Percentiles rank a stretch among this genome's conserved stretches.
phyloP scores from a whole-genome alignment of 2,329 filamentous ascomycete genomes.

The Leptosphaerulina australis region DNA sequence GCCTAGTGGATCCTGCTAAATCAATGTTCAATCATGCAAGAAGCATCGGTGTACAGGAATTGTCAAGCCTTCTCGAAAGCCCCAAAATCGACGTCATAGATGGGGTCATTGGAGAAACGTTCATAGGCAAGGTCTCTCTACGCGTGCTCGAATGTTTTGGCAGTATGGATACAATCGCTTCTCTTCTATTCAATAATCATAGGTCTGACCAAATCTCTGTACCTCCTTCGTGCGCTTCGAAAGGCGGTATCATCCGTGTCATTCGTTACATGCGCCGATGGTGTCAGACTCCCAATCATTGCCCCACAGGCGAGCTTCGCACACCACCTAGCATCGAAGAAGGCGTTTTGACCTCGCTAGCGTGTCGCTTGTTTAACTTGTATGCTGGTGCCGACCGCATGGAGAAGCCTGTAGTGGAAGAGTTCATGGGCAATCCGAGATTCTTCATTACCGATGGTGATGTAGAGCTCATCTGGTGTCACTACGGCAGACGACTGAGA shows the following conservation, averaged over 20 bases:
- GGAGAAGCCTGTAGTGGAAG: background rate
- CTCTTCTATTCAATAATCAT: background rate
- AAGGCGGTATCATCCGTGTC: background rate
- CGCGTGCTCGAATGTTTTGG: constrained; percentile 3
- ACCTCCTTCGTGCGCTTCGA: background rate
- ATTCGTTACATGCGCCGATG: constrained; percentile 15
- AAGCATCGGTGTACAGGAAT: background rate
- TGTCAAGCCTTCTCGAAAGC: background rate
- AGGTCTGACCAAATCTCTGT: background rate
- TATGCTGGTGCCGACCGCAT: constrained; percentile 7
- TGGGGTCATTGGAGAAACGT: background rate
- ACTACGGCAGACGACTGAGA: background rate
- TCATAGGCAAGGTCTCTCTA: background rate
- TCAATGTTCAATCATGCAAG: background rate
- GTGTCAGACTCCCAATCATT: background rate
- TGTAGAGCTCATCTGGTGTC: constrained; percentile 11
- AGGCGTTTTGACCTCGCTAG: constrained; percentile 5
- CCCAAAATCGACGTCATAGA: background rate
- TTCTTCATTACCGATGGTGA: constrained; percentile 1
- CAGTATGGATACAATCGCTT: background rate
- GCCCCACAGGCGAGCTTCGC: background rate
- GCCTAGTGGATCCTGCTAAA: background rate
- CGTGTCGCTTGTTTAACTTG: constrained; percentile 7
- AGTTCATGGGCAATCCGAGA: background rate
- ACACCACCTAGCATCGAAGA: constrained; percentile 10